phyloP scores from a whole-genome alignment of 805 yeast species.

The Yarrowia keelungensis region DNA sequence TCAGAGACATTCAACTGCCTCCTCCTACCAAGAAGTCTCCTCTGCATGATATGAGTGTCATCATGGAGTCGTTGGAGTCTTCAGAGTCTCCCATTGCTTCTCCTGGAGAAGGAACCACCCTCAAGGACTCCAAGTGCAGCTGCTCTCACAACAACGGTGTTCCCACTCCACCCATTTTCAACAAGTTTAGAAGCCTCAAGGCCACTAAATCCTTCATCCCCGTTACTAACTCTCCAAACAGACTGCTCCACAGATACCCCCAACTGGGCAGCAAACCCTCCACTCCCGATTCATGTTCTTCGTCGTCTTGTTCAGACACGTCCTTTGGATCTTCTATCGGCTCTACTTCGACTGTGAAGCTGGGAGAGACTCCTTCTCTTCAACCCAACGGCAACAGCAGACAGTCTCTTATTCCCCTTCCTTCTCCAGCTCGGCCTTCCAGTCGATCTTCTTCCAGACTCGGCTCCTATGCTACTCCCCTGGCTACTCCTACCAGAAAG shows the following conservation, averaged over 20 bases:
- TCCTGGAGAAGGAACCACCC: not conserved
- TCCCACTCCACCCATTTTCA: not conserved
- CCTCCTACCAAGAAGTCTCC: conserved; percentile 4
- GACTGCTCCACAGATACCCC: conserved; percentile 34
- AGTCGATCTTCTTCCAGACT: conserved; percentile 18
- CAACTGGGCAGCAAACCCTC: conserved; percentile 21
- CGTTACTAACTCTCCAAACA: conserved; percentile 35
- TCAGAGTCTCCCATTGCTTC: not conserved
- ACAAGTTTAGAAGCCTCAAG: conserved; percentile 23
- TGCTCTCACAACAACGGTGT: not conserved
- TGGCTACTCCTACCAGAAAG: conserved; percentile 34
- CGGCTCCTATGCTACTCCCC: conserved; percentile 15
- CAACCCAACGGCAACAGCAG: not conserved
- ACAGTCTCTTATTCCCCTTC: conserved; percentile 22
- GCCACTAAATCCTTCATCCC: conserved; percentile 24
- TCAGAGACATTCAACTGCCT: conserved; percentile 8
- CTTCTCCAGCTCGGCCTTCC: conserved; percentile 14
- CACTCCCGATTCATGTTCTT: not conserved
- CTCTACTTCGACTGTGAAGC: conserved; percentile 11
- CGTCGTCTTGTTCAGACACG: conserved; percentile 8
- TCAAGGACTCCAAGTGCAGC: conserved; percentile 9
- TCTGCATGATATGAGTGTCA: conserved; percentile 22
- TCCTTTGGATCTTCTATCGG: conserved; percentile 24
- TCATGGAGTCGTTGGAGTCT: conserved; percentile 18
- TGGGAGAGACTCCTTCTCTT: conserved; percentile 29